phyloP scores from a whole-genome alignment of 2,329 filamentous ascomycete genomes.

The Elsinoe ampelina region DNA sequence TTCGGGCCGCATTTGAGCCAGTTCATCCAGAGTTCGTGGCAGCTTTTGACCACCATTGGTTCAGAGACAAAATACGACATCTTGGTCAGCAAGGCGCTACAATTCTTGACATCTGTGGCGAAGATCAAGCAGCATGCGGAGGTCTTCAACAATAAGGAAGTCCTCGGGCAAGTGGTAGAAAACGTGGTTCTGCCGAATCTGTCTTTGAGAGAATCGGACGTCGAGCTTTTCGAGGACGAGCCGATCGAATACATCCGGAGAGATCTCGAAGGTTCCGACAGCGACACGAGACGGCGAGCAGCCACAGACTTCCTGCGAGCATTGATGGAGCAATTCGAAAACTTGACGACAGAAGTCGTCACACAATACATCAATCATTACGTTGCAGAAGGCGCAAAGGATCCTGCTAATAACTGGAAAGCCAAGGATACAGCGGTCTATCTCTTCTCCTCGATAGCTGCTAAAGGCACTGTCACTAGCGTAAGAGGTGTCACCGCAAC shows the following conservation, averaged over 20 bases:
- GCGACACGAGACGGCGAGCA: slow-evolving; percentile 80
- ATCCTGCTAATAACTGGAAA: slow-evolving; percentile 70
- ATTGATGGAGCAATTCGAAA: slow-evolving; percentile 81
- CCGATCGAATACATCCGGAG: slow-evolving; percentile 96
- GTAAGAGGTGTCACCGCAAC: slow-evolving; percentile 84
- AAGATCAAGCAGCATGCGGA: slow-evolving; percentile 67
- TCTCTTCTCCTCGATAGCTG: slow-evolving; percentile 86
- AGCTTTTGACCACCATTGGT: slow-evolving; percentile 75
- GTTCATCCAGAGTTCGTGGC: slow-evolving; percentile 88
- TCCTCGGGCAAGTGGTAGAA: slow-evolving; percentile 79
- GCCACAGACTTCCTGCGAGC: slow-evolving; percentile 90
- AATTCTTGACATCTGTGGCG: slow-evolving; percentile 87
- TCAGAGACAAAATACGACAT: slow-evolving; percentile 88
- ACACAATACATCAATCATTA: slow-evolving; percentile 81
- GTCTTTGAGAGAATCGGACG: slow-evolving; percentile 79
- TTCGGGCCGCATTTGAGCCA: slow-evolving; percentile 71
- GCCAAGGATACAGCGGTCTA: slow-evolving; percentile 98
- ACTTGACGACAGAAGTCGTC: slow-evolving; percentile 76
- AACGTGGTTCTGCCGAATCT: slow-evolving; percentile 95
- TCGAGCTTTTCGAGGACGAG: slow-evolving; percentile 96
- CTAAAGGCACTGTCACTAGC: slow-evolving; percentile 78
- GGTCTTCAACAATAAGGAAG: slow-evolving; percentile 73
- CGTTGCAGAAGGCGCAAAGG: slow-evolving; percentile 62
- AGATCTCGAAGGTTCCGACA: slow-evolving; percentile 92
- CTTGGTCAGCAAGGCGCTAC: slow-evolving; percentile 85